Conservation (phyloP, 257 asterid genomes). For the Rehmannia glutinosa region DNA sequence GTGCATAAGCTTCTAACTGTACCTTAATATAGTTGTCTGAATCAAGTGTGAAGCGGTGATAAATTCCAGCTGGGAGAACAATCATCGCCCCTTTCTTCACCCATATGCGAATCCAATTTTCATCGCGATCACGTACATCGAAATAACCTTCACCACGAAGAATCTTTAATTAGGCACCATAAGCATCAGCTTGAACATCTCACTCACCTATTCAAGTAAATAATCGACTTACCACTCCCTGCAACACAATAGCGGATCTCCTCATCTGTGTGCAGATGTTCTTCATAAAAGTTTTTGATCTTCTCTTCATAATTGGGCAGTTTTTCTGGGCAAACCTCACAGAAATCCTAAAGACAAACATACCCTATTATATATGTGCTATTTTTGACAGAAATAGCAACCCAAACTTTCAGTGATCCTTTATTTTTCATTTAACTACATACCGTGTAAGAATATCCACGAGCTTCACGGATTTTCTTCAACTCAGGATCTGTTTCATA, state of each 20-base stretch:
- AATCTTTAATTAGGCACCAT: not conserved
- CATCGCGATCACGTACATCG: constrained; percentile 61
- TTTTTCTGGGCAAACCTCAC: constrained; percentile 71
- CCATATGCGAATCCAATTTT: constrained; percentile 71
- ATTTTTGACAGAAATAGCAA: not conserved
- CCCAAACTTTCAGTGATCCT: not conserved
- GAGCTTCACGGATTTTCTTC: constrained; percentile 62
- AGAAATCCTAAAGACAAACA: constrained; percentile 47
- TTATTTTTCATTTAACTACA: not conserved
- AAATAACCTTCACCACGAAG: constrained; percentile 49
- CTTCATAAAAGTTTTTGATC: constrained; percentile 68
- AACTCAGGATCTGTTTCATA: constrained; percentile 72
- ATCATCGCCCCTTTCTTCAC: constrained; percentile 75
- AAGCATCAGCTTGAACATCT: not conserved
- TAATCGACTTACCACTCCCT: constrained; percentile 53
- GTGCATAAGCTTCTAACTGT: not conserved
- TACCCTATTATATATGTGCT: not conserved
- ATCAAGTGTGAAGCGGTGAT: constrained; percentile 77
- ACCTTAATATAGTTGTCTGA: constrained; percentile 65
- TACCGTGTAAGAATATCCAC: no score
- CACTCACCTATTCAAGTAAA: not conserved
- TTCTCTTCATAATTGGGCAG: constrained; percentile 71
- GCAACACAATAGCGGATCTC: constrained; percentile 83
- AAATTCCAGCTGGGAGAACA: constrained; percentile 76
- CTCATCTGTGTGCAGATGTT: constrained; percentile 82